phyloP scores from a whole-genome alignment of 495 filamentous ascomycete genomes.

The Daldinia bambusicola region DNA sequence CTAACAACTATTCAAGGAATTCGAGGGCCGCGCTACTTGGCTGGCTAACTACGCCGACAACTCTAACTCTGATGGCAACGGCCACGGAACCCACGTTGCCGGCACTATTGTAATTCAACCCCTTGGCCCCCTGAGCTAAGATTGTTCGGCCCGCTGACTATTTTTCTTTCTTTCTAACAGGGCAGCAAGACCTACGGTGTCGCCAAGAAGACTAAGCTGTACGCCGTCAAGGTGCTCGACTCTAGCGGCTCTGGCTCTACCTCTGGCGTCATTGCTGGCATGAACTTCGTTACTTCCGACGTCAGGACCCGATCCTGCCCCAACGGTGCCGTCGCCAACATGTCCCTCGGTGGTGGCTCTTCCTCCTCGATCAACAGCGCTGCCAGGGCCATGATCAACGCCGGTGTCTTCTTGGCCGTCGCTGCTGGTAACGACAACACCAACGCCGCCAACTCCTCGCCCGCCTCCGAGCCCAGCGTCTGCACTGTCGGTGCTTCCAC shows the following conservation, averaged over 20 bases:
- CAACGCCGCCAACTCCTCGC: conserved; percentile 62
- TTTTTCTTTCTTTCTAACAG: conserved; percentile 10
- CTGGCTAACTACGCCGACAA: conserved; percentile 56
- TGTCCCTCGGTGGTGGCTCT: conserved; percentile 66
- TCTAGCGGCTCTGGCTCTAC: conserved; percentile 59
- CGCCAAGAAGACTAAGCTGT: conserved; percentile 59
- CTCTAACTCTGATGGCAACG: conserved; percentile 61
- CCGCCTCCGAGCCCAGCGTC: conserved; percentile 65
- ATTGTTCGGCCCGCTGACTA: conserved; percentile 8
- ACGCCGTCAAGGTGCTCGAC: conserved; percentile 63
- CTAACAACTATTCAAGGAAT: conserved; percentile 47
- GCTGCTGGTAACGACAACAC: conserved; percentile 65
- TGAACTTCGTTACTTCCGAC: conserved; percentile 58
- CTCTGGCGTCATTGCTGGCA: conserved; percentile 61
- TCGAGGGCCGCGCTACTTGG: conserved; percentile 56
- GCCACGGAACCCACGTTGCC: conserved; percentile 63
- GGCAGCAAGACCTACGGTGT: conserved; percentile 61
- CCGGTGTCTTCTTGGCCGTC: conserved; percentile 65
- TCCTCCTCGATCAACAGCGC: conserved; percentile 66
- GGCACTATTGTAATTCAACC: conserved; percentile 52
- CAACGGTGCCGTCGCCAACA: conserved; percentile 60
- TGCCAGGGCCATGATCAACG: conserved; percentile 57
- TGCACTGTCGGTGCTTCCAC: conserved; percentile 70
- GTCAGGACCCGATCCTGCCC: conserved; percentile 52
- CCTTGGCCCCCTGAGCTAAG: conserved; percentile 9